Evolutionary conservation across 2,329 filamentous ascomycete genomes (phyloP), one percentile per base, ranked within the genome.

Genomic region (Fusarium clavum): DNA sequence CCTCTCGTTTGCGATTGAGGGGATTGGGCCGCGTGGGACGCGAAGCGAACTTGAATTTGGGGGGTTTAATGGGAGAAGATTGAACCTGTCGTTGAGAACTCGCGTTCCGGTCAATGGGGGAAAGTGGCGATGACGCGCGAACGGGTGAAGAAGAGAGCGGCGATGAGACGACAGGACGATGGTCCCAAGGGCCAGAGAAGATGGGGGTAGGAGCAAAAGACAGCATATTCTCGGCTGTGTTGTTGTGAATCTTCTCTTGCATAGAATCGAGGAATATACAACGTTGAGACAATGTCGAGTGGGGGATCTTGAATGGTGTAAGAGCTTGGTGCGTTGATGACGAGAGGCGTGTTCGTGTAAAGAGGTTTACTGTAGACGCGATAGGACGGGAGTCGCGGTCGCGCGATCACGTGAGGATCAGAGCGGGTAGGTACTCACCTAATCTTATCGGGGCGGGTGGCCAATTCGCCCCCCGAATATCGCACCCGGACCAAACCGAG

Each of bases 21-120:
- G 90, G 91, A 66, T 91, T 93, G 38, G 85, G 83, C 64, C 91
- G 91, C 57, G 84, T 80, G 16, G 83, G 82, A 18, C 88, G 85
- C 64, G 86, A 81, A 29, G 87, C 83, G 71, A 83, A 90, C 61
- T 83, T 86, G 77, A 83, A 84, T 29, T 79, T 81, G 32, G 78
- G 72, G 12, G 79, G 76, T 47, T 77, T 73, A 29, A 83, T 80
- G 8, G 83, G 83, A 6, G 83, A 85, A 4, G 83, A 85, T 63
- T 84, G 83, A 8, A 75, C 79, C 32, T 82, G 79, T 62, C 81
- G 81, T 48, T 80, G 79, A n/a, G 76, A 75, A 22, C 80, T 74
- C n/a, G 77, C 60, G 70, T 85, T 85, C 18, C 77, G 76, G 58
- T 85, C 75, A 66, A 82, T 79, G 20, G 81, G 79, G 2, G 83